Base-by-base conservation (phyloP, 2,329 filamentous ascomycete species). In the Aspergillus sp. region DNA sequence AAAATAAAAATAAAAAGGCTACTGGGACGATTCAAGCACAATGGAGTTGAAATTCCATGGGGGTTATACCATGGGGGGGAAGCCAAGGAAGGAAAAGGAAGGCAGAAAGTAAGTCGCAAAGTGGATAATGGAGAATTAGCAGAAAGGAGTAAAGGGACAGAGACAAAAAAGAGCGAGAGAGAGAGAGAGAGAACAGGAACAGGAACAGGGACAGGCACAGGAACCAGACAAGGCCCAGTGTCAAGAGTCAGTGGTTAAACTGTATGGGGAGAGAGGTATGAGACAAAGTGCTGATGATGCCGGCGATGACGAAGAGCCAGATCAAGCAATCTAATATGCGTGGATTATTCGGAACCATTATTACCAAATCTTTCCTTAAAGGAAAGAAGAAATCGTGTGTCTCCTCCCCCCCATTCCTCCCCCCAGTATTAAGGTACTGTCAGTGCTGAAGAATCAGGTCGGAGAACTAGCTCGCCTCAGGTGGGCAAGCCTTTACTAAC, bases 391-490 rank as follows among this genome's bases (percentile, higher is more conserved):
- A 21, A 10, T 23, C 5, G 32, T 36, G 32, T 36, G 32, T 36
- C 32, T 36, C 32, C 32, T 36, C 32, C 41, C 41, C 41, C 41
- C 41, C 41, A 23, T 44, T 8, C 2, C 25, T 7, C 25, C 41
- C 27, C 42, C 39, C 39, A 19, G 39, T 32, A 55, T 44, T 55
- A 55, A 55, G 53, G 53, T 55, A 55, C 53, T 55, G 53, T 55
- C 53, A 55, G 53, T 55, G 53, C 53, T 55, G 53, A 55, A 58
- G 51, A 52, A 59, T 53, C 42, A 60, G 58, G 59, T 58, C 61
- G 54, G 60, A 58, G 59, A 42, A 54, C 55, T 42, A 49, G 52
- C 53, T 55, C 11, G 39, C 53, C 53, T 36, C 41, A 61, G 55
- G 54, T 58, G 54, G 47, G 48, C 50, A 53, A 32, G 36, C 55